Evolutionary conservation across 345 rosid species (phyloP), one percentile per base, ranked within the genome.

Genomic region (Brassica nigra): DNA sequence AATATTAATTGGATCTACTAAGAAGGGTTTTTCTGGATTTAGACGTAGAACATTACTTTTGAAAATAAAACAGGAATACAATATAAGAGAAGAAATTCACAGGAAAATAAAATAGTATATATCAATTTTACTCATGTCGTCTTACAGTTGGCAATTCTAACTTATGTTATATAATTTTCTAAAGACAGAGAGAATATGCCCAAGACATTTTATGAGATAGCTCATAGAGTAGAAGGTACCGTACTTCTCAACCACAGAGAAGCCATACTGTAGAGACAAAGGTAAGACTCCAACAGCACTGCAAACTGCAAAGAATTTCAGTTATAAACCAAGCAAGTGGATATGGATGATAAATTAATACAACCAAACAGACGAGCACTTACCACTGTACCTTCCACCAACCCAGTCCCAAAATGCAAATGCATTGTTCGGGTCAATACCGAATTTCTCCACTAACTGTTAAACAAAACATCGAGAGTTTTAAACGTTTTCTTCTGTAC

Each of bases 391-490:
- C 7, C 97, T 86, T 78, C 98, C 99, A 70, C 99, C 94, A 77
- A 93, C 99, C 99, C 99, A 95, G 84, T 95, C 96, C 98, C 98
- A 95, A 80, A 95, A 93, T 74, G 99, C 92, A 88, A 95, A 95
- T 70, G 99, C 94, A 87, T 95, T 89, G 33, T 89, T 91, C 15
- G 98, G 97, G 85, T 95, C 98, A 84, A 95, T 93, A 66, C 99
- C 98, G 58, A 95, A 95, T 83, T 91, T 88, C 86, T 95, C 96
- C 59, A 95, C 98, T 79, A 93, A 92, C 98, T 95, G 96, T 83
- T 2, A 70, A 58, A 44, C 31, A 31, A 54, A 76, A 29, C 74
- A 68, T 62, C 49, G 1, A 69, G 37, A n/a, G 12, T 6, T 74
- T 34, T 39, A 12, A 52, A 34, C 36, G 34, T 12, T 27, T 20